phyloP scores from a whole-genome alignment of 257 asterid genomes.

The Sherardia arvensis region DNA sequence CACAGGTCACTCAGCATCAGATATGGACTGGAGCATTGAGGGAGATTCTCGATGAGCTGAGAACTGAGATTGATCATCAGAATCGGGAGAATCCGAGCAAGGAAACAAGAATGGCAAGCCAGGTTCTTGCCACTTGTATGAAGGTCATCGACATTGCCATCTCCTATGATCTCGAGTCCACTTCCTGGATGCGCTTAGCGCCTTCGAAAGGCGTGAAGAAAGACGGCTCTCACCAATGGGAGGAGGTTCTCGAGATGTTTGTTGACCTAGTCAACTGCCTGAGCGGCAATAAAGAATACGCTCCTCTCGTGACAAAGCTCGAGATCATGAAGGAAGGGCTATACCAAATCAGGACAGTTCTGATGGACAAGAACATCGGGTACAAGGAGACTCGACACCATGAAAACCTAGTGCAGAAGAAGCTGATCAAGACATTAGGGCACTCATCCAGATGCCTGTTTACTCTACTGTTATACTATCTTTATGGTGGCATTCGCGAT shows the following conservation, averaged over 20 bases:
- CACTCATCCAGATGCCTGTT: slow-evolving; percentile 70
- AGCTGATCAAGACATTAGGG: slow-evolving; percentile 54
- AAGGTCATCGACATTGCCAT: slow-evolving; percentile 41
- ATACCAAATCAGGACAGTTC: slow-evolving; percentile 59
- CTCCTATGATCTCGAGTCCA: slow-evolving; percentile 50
- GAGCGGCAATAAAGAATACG: slow-evolving; percentile 29
- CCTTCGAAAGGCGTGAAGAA: slow-evolving; percentile 37
- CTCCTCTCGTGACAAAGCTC: slow-evolving; percentile 43
- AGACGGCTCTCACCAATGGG: slow-evolving; percentile 47
- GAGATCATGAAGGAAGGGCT: slow-evolving; percentile 82
- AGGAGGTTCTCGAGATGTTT: slow-evolving; percentile 55
- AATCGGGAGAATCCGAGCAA: slow-evolving; percentile 20
- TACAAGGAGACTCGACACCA: slow-evolving; percentile 59
- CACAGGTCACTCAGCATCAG: slow-evolving; percentile 67
- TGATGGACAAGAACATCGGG: slow-evolving; percentile 64
- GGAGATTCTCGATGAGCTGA: slow-evolving; percentile 46
- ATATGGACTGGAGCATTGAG: slow-evolving; percentile 57
- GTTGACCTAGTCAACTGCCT: slow-evolving; percentile 32
- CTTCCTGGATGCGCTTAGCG: slow-evolving; percentile 83
- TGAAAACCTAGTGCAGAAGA: slow-evolving; percentile 67
- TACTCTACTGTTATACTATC: slow-evolving; percentile 61
- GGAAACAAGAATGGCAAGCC: slow-evolving; percentile 46
- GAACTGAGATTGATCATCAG: slow-evolving; percentile 41
- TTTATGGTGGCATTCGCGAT: slow-evolving; percentile 47
- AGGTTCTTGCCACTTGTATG: slow-evolving; percentile 46